Evolutionary conservation across 2,329 filamentous ascomycete species (phyloP).

Genomic region (Penicillium oxalicum): DNA sequence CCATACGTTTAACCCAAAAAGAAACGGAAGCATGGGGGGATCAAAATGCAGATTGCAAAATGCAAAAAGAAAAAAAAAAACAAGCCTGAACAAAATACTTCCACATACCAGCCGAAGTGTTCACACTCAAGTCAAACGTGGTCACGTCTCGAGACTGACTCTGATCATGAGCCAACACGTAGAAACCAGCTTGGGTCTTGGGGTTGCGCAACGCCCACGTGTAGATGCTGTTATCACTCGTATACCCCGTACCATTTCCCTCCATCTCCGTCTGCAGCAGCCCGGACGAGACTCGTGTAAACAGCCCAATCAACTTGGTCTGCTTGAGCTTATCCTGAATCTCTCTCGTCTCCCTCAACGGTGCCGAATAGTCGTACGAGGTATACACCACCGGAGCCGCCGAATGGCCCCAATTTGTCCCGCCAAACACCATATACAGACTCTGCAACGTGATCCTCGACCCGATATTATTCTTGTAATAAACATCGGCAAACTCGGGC

Average conservation of each 20-base stretch:
- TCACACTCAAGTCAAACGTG: slow-evolving; percentile 44
- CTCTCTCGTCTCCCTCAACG: slow-evolving; percentile 50
- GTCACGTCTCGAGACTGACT: slow-evolving; percentile 43
- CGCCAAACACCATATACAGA: slow-evolving; percentile 51
- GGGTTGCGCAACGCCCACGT: slow-evolving; percentile 51
- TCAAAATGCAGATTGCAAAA: no score
- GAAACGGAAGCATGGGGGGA: no score
- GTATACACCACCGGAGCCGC: slow-evolving; percentile 48
- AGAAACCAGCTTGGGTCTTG: slow-evolving; percentile 47
- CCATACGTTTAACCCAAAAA: neutral
- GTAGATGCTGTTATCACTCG: slow-evolving; percentile 38
- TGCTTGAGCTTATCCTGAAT: slow-evolving; percentile 50
- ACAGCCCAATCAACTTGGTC: slow-evolving; percentile 51
- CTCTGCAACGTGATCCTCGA: slow-evolving; percentile 46
- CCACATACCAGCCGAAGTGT: slow-evolving; percentile 45
- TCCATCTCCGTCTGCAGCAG: slow-evolving; percentile 50
- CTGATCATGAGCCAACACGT: slow-evolving; percentile 44
- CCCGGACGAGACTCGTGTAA: slow-evolving; percentile 48
- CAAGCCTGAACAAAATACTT: neutral
- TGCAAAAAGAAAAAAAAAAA: no score
- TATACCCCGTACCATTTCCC: slow-evolving; percentile 50
- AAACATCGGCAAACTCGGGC: slow-evolving; percentile 49
- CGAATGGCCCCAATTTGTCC: slow-evolving; percentile 52
- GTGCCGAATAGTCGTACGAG: slow-evolving; percentile 44
- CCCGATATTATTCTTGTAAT: slow-evolving; percentile 52